phyloP scores from a whole-genome alignment of 2,329 filamentous ascomycete genomes.

The Colletotrichum tabaci region DNA sequence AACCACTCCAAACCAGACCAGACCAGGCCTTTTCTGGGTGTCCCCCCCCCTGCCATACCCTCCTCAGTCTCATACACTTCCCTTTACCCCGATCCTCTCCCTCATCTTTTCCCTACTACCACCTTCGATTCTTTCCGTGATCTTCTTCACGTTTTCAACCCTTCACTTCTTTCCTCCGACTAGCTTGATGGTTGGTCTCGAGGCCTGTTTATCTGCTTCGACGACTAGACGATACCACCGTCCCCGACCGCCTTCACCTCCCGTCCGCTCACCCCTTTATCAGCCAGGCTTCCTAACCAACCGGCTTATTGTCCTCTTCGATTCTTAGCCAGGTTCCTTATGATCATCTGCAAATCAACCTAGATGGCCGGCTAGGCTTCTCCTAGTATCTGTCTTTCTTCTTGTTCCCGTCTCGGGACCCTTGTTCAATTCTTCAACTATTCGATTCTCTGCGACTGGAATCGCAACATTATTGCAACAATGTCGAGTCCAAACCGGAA shows the following conservation, averaged over 20 bases:
- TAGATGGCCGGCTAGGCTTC: constrained; percentile 43
- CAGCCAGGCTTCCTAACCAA: background rate
- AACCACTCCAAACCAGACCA: constrained; percentile 16
- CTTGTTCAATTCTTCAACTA: constrained; percentile 34
- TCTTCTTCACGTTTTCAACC: constrained; percentile 9
- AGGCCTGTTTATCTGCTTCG: background rate
- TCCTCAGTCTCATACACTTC: constrained; percentile 21
- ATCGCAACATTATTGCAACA: constrained; percentile 54
- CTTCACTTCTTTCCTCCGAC: constrained; percentile 4
- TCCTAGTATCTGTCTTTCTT: constrained; percentile 48
- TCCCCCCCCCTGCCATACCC: constrained; percentile 19
- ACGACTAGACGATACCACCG: constrained; percentile 12
- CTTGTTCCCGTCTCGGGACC: constrained; percentile 34
- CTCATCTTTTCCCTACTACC: constrained; percentile 16
- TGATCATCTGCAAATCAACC: constrained; percentile 35
- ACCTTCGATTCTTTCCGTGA: constrained; percentile 24
- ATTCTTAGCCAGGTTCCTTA: constrained; percentile 25
- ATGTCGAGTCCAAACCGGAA: constrained; percentile 58
- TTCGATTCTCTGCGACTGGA: constrained; percentile 59
- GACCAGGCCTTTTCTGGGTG: constrained; percentile 16
- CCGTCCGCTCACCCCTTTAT: constrained; percentile 10
- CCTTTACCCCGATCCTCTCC: constrained; percentile 18
- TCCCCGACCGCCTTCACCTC: background rate
- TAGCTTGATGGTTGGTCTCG: constrained; percentile 10
- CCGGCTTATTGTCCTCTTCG: constrained; percentile 27